Conservation (phyloP, 169 alveolate species). For the Eimeria falciformis region DNA sequence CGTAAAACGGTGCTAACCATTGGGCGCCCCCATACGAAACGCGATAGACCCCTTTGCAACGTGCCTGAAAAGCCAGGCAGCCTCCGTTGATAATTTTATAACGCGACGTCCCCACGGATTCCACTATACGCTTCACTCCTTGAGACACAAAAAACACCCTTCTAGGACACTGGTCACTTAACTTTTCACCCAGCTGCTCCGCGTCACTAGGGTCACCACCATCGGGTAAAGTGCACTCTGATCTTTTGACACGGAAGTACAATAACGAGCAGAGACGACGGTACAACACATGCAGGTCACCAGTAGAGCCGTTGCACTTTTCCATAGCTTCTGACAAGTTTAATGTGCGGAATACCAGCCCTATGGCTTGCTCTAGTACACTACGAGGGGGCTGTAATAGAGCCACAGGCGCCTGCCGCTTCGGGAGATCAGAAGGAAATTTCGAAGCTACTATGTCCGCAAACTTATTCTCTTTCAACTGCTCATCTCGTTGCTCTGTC, state of each 20-base stretch:
- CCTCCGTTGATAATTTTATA: conserved; percentile 61
- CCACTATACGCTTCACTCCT: conserved; percentile 33
- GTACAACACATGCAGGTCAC: background rate
- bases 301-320: background rate
- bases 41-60: conserved; percentile 27
- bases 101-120: conserved; percentile 30
- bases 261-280: background rate
- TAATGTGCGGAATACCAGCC: background rate
- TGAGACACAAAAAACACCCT: conserved; percentile 13
- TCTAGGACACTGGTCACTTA: background rate
- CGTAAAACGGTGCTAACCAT: conserved; percentile 58
- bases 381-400: background rate
- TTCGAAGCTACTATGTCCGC: background rate
- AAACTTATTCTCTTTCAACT: background rate
- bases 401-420: background rate
- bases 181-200: background rate
- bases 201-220: background rate
- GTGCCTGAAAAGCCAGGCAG: conserved; percentile 54
- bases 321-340: background rate
- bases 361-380: background rate
- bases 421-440: no score
- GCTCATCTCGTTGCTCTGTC: background rate
- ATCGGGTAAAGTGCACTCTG: background rate
- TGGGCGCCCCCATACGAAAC: conserved; percentile 35
- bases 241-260: background rate